phyloP scores from a whole-genome alignment of 2,329 filamentous ascomycete species.

The Colletotrichum liaoningense region DNA sequence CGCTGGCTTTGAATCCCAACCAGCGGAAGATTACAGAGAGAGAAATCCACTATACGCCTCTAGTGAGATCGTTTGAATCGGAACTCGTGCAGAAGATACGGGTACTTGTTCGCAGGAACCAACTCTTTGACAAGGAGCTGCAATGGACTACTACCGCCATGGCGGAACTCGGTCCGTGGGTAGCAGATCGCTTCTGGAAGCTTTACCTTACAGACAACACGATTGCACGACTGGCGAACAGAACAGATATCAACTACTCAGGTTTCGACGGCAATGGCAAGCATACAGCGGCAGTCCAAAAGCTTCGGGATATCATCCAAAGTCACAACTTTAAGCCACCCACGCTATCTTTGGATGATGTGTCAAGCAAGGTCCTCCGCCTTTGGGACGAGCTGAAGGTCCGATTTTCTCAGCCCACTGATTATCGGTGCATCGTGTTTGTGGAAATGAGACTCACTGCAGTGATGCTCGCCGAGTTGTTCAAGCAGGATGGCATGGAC shows the following conservation, averaged over 20 bases:
- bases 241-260: slow-evolving; percentile 49
- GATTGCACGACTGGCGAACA: slow-evolving; percentile 69
- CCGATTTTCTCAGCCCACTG: slow-evolving; percentile 69
- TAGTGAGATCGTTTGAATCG: slow-evolving; percentile 69
- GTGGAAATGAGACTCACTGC: slow-evolving; percentile 84
- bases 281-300: slow-evolving; percentile 66
- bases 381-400: slow-evolving; percentile 71
- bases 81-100: slow-evolving; percentile 70
- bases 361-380: slow-evolving; percentile 80
- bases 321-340: slow-evolving; percentile 57
- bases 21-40: slow-evolving; percentile 65
- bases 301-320: slow-evolving; percentile 68
- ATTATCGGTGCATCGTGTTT: slow-evolving; percentile 86
- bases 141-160: slow-evolving; percentile 69
- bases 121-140: slow-evolving; percentile 67
- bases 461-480: slow-evolving; percentile 75
- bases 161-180: slow-evolving; percentile 82
- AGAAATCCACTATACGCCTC: slow-evolving; percentile 52
- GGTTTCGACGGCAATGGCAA: slow-evolving; percentile 55
- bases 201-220: slow-evolving; percentile 74
- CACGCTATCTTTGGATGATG: slow-evolving; percentile 42
- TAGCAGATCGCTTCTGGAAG: slow-evolving; percentile 84
- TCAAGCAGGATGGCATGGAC: slow-evolving; percentile 65
- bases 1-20: slow-evolving; percentile 44
- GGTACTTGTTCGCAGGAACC: slow-evolving; percentile 51